Base-by-base conservation (phyloP, 176 grass and related monocot genomes). In the Hordeum marinum region DNA sequence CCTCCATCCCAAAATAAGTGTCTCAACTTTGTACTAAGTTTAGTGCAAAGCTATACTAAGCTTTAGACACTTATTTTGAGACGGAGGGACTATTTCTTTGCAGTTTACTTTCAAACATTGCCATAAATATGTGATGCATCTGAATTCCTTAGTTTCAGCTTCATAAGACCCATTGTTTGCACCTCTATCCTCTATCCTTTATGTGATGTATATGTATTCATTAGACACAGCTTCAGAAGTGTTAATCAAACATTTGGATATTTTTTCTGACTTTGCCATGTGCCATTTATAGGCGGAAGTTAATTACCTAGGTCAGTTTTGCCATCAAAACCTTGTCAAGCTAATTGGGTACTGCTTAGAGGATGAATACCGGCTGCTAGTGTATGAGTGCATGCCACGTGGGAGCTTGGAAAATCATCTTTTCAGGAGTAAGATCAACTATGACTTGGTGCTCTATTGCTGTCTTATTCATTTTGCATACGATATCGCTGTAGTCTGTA, bases 371-470 rank as follows among this genome's bases (percentile, higher is more conserved):
- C 88, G 92, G 7, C 78, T 98, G 62, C 85, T 98, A 34, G 95
- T 98, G 23, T 98, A 98, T 0, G 95, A 98, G 79, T 95, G 91
- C 89, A 94, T 98, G 95, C 84, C 95, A 42, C 92, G 92, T 82
- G 95, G 95, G 46, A 98, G 89, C 89, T 95, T 98, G 83, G 95
- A 98, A 79, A 98, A 98, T 75, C 95, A 98, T 90, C 89, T 95
- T 11, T 98, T 98, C 80, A 93, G 90, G 87, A 95, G 95, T 98
- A 91, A 90, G 91, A 83, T 86, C 18, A 78, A 35, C 48, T 57
- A 25, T 60, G 31, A 75, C n/a, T 63, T 50, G 39, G 37, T 54
- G 27, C 55, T 65, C 50, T 79, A 48, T 67, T 68, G 43, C 3
- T 43, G 67, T 78, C 31, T 34, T 26, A 11, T 61, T 57, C 31